Base-by-base conservation (phyloP, 495 filamentous ascomycete genomes). In the Trichocladium antarcticum region DNA sequence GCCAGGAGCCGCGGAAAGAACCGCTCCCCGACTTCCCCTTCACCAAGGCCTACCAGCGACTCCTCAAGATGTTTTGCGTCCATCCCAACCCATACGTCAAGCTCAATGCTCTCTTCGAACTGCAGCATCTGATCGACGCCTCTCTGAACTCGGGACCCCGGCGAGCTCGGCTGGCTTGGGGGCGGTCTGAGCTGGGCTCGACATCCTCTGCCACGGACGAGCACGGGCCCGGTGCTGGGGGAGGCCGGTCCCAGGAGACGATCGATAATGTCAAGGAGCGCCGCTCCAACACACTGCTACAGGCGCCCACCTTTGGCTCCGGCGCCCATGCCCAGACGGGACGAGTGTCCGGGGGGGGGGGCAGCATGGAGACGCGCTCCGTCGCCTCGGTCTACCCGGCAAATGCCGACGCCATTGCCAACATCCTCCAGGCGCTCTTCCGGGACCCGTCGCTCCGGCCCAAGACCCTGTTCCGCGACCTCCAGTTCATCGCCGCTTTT, bases 401-500 rank as follows among this genome's bases (percentile, higher is more conserved):
- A 55, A 85, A 69, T 60, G 79, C 76, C n/a, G 83, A 88, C 47
- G 78, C 80, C 62, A 87, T 95, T 20, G 81, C 89, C 27, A 79
- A 84, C 39, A 77, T 88, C 7, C 68, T 98, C 1, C 82, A 89
- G 45, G 74, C 78, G 6, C 76, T 98, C 14, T 87, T 98, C 64
- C 77, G 82, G 36, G 78, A 87, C 57, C 65, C 77, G 5, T 76
- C 83, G 11, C 75, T 90, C 47, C 83, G 92, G 37, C 90, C 92
- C 0, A 86, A 84, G 65, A 90, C 90, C 0, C 74, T 98, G 1
- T 97, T 95, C 72, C 85, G 92, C 22, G 92, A 98, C 61, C 69
- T 98, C 8, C 92, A 98, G 60, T 95, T 86, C 61, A 94, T 98
- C 55, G 87, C 90, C 3, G 82, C 92, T 0, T 95, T 98, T 59